Base-by-base conservation (phyloP, 2,329 filamentous ascomycete species). In the Trichoderma aggressivum region DNA sequence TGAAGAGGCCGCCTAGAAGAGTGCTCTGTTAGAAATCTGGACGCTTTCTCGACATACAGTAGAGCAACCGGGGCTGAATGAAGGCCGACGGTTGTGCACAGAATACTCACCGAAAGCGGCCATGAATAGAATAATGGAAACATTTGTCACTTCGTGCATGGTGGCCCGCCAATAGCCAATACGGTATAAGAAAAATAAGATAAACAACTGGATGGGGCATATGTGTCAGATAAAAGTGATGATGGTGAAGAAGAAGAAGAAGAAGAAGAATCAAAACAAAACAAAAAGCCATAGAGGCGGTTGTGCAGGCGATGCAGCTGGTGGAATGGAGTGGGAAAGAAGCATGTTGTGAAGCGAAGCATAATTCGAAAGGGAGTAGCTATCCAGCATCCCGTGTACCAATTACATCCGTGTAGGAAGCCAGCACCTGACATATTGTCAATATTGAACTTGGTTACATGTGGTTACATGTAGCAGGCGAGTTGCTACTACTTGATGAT, bases 1-100 rank as follows among this genome's bases (percentile, higher is more conserved):
- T 94, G 30, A 94, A 84, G 28, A 87, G 88, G 78, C 91, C 91
- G 75, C 91, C 91, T 83, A 43, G 39, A 10, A 85, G 53, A 7
- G 53, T 10, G 3, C 7, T 24, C 21, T n/a, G 50, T 58, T 26
- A 34, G 62, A 53, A 24, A 32, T n/a, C 26, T n/a, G 6, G 55
- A 21, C 18, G 43, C n/a, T 12, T 50, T 11, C 21, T 16, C 11
- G 8, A 50, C n/a, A 10, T 21, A 1, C 4, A 21, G 10, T 50
- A 21, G 39, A 21, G 5, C 11, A 1, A 10, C 4, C 11, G n/a
- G 10, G n/a, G 39, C 3, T 47, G 16, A 11, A 3, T 47, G 3
- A 21, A 47, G 43, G 43, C 43, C 1, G 43, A 50, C 39, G 43
- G 43, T 3, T 50, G 43, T 50, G 43, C 11, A 50, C 7, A n/a